Percentiles rank a stretch among this genome's conserved stretches.
Conservation (phyloP, 2,329 filamentous ascomycete genomes). For the Diaporthe velutina region DNA sequence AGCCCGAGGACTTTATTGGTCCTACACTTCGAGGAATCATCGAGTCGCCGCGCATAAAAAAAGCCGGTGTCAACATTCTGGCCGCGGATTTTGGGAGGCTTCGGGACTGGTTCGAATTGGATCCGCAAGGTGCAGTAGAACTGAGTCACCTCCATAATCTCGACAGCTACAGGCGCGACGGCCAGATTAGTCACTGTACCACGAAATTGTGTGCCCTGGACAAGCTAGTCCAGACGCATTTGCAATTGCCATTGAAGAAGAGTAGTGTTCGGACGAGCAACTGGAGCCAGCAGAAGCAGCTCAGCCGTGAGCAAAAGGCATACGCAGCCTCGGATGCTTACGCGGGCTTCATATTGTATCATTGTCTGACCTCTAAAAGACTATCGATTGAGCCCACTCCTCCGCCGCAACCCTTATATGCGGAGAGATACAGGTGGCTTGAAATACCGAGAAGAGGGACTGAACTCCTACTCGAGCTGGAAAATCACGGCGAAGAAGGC, state of each 20-base stretch:
- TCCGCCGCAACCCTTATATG: neutral
- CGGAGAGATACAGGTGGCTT: conserved; percentile 10
- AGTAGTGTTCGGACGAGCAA: conserved; percentile 27
- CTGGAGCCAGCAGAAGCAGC: conserved; percentile 17
- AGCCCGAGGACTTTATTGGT: neutral
- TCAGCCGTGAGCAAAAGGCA: conserved; percentile 16
- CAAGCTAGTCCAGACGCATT: conserved; percentile 19
- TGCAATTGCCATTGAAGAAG: conserved; percentile 24
- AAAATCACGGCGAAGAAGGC: neutral
- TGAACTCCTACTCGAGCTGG: conserved; percentile 11
- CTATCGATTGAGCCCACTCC: neutral
- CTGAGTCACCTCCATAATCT: conserved; percentile 30
- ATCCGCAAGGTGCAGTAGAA: conserved; percentile 21
- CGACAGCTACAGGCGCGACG: neutral
- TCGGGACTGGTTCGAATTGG: neutral
- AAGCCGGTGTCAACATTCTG: conserved; percentile 31
- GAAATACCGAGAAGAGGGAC: neutral
- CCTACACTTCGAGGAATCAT: conserved; percentile 2
- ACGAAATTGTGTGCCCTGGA: conserved; percentile 20
- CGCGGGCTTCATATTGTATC: conserved; percentile 26
- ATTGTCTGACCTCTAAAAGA: neutral
- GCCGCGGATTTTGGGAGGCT: conserved; percentile 23
- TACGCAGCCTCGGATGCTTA: conserved; percentile 23
- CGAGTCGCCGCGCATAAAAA: neutral
- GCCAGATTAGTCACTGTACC: conserved; percentile 32